Conservation (phyloP, 208 protist species). For the Naegleria lovaniensis region DNA sequence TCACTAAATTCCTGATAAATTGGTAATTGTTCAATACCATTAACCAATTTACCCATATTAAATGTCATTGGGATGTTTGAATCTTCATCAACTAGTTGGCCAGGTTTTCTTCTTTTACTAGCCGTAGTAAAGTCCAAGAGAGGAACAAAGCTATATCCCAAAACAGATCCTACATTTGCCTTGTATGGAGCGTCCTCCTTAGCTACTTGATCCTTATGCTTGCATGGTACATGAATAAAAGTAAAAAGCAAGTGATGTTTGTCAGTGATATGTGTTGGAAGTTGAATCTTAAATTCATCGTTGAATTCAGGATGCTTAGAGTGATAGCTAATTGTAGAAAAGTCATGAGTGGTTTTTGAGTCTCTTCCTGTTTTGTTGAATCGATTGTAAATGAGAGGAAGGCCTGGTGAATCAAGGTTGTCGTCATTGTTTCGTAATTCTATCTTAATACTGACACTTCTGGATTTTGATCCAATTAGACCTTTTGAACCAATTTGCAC, state of each 20-base stretch:
- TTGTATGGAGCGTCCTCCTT: neutral
- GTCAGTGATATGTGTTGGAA: neutral
- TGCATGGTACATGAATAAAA: neutral
- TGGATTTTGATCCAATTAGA: neutral
- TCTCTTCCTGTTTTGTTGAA: neutral
- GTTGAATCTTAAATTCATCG: conserved; percentile 22
- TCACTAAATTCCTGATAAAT: neutral
- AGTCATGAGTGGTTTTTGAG: neutral
- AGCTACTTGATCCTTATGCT: neutral
- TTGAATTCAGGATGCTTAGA: neutral
- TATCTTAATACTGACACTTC: neutral
- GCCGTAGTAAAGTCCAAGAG: neutral
- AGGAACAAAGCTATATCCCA: neutral
- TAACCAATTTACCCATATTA: neutral
- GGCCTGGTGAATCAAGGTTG: neutral
- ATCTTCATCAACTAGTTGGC: neutral
- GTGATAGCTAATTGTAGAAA: neutral
- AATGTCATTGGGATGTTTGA: neutral
- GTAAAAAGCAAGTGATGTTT: conserved; percentile 23
- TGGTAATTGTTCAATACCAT: neutral
- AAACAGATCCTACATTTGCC: neutral
- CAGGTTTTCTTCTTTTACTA: neutral
- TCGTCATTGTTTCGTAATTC: conserved; percentile 16
- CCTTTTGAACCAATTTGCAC: neutral
- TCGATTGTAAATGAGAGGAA: neutral